phyloP scores from a whole-genome alignment of 2,329 filamentous ascomycete genomes.

The Sclerotinia subarctica region DNA sequence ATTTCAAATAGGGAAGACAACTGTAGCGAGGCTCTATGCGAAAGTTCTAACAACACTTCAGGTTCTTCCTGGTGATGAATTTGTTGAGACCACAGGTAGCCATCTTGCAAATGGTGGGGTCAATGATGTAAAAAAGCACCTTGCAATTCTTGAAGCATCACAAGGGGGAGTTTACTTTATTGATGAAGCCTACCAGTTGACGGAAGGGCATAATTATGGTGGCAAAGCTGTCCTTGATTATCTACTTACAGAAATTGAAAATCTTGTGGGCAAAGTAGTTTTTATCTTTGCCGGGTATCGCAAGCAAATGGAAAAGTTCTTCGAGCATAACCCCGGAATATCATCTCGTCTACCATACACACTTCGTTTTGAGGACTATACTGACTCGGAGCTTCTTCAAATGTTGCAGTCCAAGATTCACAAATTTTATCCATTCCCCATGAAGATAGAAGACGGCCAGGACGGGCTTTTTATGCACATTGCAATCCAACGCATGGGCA shows the following conservation, averaged over 20 bases:
- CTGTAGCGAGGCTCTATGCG: conserved; percentile 68
- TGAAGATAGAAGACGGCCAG: conserved; percentile 58
- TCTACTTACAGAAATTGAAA: conserved; percentile 70
- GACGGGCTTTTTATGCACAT: conserved; percentile 63
- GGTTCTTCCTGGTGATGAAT: conserved; percentile 56
- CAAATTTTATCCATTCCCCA: conserved; percentile 50
- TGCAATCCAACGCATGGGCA: conserved; percentile 57
- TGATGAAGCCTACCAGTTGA: conserved; percentile 75
- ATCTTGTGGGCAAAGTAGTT: conserved; percentile 63
- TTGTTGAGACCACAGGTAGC: conserved; percentile 68
- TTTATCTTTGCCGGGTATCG: conserved; percentile 73
- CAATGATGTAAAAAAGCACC: conserved; percentile 51
- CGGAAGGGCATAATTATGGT: conserved; percentile 53
- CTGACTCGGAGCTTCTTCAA: conserved; percentile 57
- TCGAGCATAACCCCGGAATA: conserved; percentile 69
- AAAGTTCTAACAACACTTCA: conserved; percentile 61
- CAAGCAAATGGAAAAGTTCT: conserved; percentile 74
- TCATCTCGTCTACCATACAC: conserved; percentile 64
- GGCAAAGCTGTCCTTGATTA: conserved; percentile 66
- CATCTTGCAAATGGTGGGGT: conserved; percentile 62
- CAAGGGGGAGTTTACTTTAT: conserved; percentile 70
- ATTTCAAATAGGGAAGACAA: conserved; percentile 66
- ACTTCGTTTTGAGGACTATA: conserved; percentile 68
- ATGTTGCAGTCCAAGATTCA: conserved; percentile 58
- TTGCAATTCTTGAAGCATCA: conserved; percentile 50